Conservation (phyloP, 768 basidiomycete genomes). For the Lyophyllum semitale region DNA sequence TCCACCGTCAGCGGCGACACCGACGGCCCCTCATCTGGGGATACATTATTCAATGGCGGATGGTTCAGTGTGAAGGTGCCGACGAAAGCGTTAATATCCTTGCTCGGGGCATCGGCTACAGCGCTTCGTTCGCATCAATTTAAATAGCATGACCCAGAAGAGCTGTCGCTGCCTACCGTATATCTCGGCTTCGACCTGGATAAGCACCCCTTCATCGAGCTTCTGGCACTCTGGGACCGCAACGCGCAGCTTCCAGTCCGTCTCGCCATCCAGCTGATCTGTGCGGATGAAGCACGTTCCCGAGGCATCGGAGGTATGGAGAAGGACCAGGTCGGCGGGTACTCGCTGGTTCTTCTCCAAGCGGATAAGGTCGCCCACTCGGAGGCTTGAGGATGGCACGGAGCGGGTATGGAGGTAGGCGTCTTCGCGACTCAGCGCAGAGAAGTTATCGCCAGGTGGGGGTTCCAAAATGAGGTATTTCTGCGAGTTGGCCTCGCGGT, state of each 20-base stretch:
- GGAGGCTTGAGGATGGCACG: slow-evolving; percentile 84
- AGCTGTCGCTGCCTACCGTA: slow-evolving; percentile 61
- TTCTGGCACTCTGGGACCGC: slow-evolving; percentile 86
- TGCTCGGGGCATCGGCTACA: slow-evolving; percentile 89
- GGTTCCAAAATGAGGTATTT: slow-evolving; percentile 84
- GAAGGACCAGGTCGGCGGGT: slow-evolving; percentile 89
- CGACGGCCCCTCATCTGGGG: slow-evolving; percentile 37
- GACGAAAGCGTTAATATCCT: slow-evolving; percentile 95
- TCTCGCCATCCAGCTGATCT: slow-evolving; percentile 98
- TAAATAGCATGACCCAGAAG: slow-evolving; percentile 1
- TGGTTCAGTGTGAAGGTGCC: slow-evolving; percentile 85
- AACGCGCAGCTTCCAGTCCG: slow-evolving; percentile 96
- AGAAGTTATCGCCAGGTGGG: slow-evolving; percentile 32
- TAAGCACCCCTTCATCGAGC: slow-evolving; percentile 50
- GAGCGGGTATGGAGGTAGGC: slow-evolving; percentile 57
- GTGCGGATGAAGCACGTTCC: slow-evolving; percentile 98
- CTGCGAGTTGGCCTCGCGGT: slow-evolving; percentile 93
- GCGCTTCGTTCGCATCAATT: slow-evolving; percentile 17
- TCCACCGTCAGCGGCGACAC: slow-evolving; percentile 92
- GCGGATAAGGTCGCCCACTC: slow-evolving; percentile 87
- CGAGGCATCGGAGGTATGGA: slow-evolving; percentile 84
- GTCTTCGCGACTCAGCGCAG: slow-evolving; percentile 34
- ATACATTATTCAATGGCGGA: slow-evolving; percentile 31
- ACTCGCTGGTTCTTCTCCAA: slow-evolving; percentile 98
- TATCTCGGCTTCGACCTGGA: slow-evolving; percentile 83